These are phyloP conservation scores for Creolimax fragrantissima DNA, from an alignment of 78 protist genomes.

Conservation along the genomic window DNA sequence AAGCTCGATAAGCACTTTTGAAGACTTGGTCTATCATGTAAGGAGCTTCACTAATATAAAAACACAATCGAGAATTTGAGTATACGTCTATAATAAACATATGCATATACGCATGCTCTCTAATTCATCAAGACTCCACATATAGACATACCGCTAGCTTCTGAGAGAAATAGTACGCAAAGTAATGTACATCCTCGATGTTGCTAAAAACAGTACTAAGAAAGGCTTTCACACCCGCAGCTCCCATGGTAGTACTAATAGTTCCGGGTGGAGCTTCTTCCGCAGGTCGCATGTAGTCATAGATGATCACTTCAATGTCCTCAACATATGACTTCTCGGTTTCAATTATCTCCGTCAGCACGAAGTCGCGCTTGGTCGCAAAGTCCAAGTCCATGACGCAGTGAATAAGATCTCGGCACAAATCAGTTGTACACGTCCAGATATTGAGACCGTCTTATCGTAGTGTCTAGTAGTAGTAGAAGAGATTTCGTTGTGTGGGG, in stretches of 20 bases:
- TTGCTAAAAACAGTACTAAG: not conserved
- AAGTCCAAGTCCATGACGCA: not conserved
- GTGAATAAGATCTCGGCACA: too few relatives aligned
- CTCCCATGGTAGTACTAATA: not conserved
- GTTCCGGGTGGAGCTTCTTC: not conserved
- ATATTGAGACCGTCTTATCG: too few relatives aligned
- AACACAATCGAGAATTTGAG: not conserved
- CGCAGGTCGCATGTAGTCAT: not conserved
- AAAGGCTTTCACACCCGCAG: not conserved
- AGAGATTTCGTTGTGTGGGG: too few relatives aligned
- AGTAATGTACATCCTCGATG: conserved; percentile 3
- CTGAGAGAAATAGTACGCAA: not conserved
- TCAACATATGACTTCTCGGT: not conserved
- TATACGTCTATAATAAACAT: not conserved
- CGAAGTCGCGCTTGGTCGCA: not conserved
- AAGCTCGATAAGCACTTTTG: too few relatives aligned
- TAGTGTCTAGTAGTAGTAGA: too few relatives aligned
- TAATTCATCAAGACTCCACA: not conserved
- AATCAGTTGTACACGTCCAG: too few relatives aligned
- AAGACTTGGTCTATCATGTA: too few relatives aligned
- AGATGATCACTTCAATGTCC: not conserved
- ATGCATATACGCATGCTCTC: not conserved
- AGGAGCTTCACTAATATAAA: too few relatives aligned
- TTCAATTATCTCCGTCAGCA: not conserved
- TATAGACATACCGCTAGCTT: not conserved